Evolutionary conservation across 2,329 filamentous ascomycete species (phyloP).

Genomic region (Phoma sp.): DNA sequence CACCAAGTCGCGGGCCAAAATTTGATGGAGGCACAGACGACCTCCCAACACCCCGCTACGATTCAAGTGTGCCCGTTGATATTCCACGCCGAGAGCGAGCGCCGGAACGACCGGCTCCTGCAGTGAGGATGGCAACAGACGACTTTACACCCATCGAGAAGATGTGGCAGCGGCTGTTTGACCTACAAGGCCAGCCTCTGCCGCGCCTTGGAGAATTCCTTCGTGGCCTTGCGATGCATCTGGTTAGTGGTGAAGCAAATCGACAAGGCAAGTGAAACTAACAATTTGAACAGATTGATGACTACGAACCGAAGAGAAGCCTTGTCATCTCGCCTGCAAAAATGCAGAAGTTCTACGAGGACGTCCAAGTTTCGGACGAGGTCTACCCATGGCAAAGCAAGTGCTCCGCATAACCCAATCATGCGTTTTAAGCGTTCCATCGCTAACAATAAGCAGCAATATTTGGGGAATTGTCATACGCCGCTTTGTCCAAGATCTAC

Average conservation of each 20-base stretch:
- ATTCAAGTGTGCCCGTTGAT: conserved; percentile 34
- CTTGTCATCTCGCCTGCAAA: conserved; percentile 79
- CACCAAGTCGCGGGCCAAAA: conserved; percentile 36
- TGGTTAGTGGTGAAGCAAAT: conserved; percentile 59
- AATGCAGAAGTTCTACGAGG: conserved; percentile 74
- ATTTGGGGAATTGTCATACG: conserved; percentile 52
- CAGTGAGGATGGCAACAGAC: conserved; percentile 42
- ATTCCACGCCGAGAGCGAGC: conserved; percentile 28
- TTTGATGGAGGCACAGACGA: conserved; percentile 39
- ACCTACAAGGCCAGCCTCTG: conserved; percentile 70
- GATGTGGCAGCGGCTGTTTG: conserved; percentile 80
- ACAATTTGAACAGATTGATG: conserved; percentile 62
- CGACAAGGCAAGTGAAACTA: background rate
- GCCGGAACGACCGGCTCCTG: conserved; percentile 34
- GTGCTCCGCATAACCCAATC: conserved; percentile 38
- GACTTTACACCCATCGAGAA: conserved; percentile 61
- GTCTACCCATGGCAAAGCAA: conserved; percentile 71
- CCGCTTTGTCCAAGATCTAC: conserved; percentile 54
- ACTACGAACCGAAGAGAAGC: conserved; percentile 70
- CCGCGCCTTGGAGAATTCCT: conserved; percentile 73
- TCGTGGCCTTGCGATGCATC: conserved; percentile 73
- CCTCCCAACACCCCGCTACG: conserved; percentile 36
- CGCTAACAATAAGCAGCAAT: conserved; percentile 37
- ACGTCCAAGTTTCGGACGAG: conserved; percentile 69
- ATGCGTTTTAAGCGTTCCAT: background rate